phyloP scores from a whole-genome alignment of 768 basidiomycete species.

The Amanita rimosa region DNA sequence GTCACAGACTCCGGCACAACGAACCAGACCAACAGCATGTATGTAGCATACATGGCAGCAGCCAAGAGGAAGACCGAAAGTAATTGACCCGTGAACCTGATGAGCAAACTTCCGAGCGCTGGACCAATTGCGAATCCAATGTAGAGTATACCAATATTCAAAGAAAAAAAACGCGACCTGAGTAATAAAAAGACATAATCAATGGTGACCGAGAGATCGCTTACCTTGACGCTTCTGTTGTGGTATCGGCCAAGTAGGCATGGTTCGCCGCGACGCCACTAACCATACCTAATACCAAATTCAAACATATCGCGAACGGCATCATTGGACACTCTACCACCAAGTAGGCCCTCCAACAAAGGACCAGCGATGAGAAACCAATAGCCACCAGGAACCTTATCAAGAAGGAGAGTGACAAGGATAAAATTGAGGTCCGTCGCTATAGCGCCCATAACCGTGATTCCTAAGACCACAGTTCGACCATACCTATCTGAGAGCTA shows the following conservation, averaged over 20 bases:
- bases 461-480: constrained; percentile 49
- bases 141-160: constrained; percentile 57
- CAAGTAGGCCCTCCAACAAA: constrained; percentile 55
- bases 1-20: constrained; percentile 75
- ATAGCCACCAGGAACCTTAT: constrained; percentile 67
- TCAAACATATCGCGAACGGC: not conserved
- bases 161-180: constrained; percentile 57
- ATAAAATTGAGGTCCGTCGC: constrained; percentile 57
- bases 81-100: constrained; percentile 40
- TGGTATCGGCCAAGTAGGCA: constrained; percentile 64
- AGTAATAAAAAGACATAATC: not conserved
- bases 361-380: constrained; percentile 65
- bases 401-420: constrained; percentile 45
- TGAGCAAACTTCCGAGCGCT: constrained; percentile 52
- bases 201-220: not conserved
- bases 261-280: constrained; percentile 40
- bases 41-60: constrained; percentile 34
- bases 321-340: constrained; percentile 35
- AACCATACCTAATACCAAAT: constrained; percentile 31
- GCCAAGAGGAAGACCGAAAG: constrained; percentile 69
- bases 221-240: constrained; percentile 43
- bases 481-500: constrained; percentile 75
- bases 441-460: constrained; percentile 49
- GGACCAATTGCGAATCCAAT: constrained; percentile 71
- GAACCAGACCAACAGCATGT: constrained; percentile 37